A percentile compares a stretch with the other conserved stretches of the same genome.
Conservation (phyloP, 495 filamentous ascomycete species). For the Tuber melanosporum region DNA sequence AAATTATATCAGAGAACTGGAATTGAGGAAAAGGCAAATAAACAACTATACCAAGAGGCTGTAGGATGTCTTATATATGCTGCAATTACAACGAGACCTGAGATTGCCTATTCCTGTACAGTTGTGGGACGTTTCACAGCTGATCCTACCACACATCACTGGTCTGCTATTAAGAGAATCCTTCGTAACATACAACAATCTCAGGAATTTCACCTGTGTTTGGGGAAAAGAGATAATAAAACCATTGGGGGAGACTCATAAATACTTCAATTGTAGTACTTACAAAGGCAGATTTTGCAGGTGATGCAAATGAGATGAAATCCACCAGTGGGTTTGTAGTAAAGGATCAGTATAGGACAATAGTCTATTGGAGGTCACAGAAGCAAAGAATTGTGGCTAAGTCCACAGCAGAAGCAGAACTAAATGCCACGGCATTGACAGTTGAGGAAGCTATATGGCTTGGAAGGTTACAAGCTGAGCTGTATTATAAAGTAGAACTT, state of each 20-base stretch:
- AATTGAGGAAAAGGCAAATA: too few relatives aligned
- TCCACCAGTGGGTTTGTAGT: neutral
- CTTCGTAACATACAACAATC: neutral
- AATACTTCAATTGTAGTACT: neutral
- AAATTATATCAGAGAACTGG: too few relatives aligned
- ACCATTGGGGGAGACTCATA: neutral
- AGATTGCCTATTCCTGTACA: too few relatives aligned
- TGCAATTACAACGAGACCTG: too few relatives aligned
- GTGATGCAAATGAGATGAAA: neutral
- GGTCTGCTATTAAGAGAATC: neutral
- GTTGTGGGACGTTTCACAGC: too few relatives aligned
- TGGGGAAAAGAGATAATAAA: neutral
- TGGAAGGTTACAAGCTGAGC: neutral
- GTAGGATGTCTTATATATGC: too few relatives aligned
- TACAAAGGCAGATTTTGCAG: neutral
- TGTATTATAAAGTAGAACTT: neutral
- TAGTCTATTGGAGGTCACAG: neutral
- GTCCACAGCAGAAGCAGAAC: neutral
- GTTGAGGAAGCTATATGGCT: neutral
- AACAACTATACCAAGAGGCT: too few relatives aligned
- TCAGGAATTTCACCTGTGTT: neutral
- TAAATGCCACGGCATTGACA: neutral
- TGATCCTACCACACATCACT: neutral
- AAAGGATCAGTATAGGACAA: neutral
- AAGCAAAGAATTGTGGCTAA: neutral